Evolutionary conservation across 495 filamentous ascomycete genomes (phyloP).

Genomic region (Entonaema liquescens): DNA sequence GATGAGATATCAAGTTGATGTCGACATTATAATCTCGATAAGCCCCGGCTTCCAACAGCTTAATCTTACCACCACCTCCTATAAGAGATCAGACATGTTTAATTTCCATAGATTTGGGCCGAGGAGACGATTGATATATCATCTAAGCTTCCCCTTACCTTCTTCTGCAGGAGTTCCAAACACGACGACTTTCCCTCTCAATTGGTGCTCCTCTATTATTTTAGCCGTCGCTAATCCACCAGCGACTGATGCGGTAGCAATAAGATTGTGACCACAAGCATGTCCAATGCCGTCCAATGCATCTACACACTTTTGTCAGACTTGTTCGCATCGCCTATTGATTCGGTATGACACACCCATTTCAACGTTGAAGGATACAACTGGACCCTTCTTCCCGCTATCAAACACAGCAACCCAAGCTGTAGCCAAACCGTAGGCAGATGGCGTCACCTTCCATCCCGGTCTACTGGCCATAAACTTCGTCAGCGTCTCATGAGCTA

Average conservation of each 20-base stretch:
- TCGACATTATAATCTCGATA: conserved; percentile 67
- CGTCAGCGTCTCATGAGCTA: conserved; percentile 65
- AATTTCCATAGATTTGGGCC: neutral
- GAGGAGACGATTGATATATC: neutral
- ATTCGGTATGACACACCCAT: conserved; percentile 52
- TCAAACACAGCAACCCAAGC: conserved; percentile 66
- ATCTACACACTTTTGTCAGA: conserved; percentile 47
- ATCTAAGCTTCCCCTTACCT: conserved; percentile 39
- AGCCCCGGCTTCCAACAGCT: conserved; percentile 68
- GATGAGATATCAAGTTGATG: conserved; percentile 70
- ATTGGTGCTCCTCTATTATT: conserved; percentile 53
- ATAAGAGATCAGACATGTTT: conserved; percentile 6
- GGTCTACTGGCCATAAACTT: conserved; percentile 59
- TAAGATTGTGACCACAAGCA: conserved; percentile 76
- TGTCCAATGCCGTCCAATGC: conserved; percentile 69
- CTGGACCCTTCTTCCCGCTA: conserved; percentile 56
- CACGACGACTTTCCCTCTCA: conserved; percentile 67
- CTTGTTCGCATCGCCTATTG: neutral
- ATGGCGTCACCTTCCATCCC: conserved; percentile 66
- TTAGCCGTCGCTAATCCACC: conserved; percentile 66
- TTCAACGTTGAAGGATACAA: conserved; percentile 67
- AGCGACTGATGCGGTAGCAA: conserved; percentile 68
- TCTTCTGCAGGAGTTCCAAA: conserved; percentile 79
- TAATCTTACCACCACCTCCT: conserved; percentile 73
- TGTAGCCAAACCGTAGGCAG: conserved; percentile 63